Base-by-base conservation (phyloP, 139 green algal genomes). In the Closterium sp. region DNA sequence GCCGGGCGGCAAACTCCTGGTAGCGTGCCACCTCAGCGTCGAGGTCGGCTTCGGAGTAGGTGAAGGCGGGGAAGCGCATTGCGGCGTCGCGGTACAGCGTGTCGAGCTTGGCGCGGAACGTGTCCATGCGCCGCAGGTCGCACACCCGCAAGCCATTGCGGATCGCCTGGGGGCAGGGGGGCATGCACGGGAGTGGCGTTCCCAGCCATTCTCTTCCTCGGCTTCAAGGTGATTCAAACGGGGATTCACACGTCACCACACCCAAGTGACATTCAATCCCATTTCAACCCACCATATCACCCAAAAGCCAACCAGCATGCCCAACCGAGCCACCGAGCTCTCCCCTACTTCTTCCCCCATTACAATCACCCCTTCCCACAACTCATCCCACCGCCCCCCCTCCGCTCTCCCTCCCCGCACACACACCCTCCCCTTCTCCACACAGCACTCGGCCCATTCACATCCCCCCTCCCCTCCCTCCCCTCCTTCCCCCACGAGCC, bases 101-200 rank as follows among this genome's bases (percentile, higher is more conserved):
- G 34, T 89, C 76, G 4, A 94, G 87, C 87, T 94, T 94, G 32
- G 30, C 35, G 30, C 90, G 90, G 83, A 94, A 94, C n/a, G 33
- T 88, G 32, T 94, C 93, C 8, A 83, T 38, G 85, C 95, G 90
- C 16, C 81, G 55, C 30, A 99, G 95, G 94, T 99, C 98, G 36
- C 96, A 96, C 34, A 99, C 97, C 8, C 98, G 96, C 66, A 99
- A 33, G 25, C 98, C 98, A 92, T 99, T 99, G 89, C 98, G 96
- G 0, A 95, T 99, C 7, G 91, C 91, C 90, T 92, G 89, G 4
- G 1, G 33, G 9, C n/a, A n/a, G 87, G 36, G 83, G 55, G 55
- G 55, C 23, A 4, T n/a, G n/a, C n/a, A n/a, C n/a, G n/a, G n/a
- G n/a, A n/a, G n/a, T n/a, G n/a, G n/a, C n/a, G n/a, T n/a, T n/a